Evolutionary conservation across 139 green algal species (phyloP), one percentile per base, ranked within the genome.

Genomic region (Closterium sp.): DNA sequence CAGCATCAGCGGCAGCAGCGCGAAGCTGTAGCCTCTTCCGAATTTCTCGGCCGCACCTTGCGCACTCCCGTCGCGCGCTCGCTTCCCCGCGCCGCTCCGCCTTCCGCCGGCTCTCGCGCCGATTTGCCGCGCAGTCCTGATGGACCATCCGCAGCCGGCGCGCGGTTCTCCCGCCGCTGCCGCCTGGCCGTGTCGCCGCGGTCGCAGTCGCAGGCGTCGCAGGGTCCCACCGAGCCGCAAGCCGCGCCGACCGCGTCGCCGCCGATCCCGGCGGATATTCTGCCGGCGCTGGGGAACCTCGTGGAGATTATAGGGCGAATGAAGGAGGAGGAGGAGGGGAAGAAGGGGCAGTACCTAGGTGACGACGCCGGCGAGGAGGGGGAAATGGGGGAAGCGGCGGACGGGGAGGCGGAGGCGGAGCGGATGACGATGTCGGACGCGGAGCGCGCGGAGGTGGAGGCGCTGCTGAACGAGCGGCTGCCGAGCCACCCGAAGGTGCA

Each of bases 401-500:
- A 13, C 17, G 62, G 62, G 62, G 62, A 79, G 62, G 62, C 17
- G 45, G 45, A 70, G 5, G 9, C 45, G 62, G 62, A 79, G 62
- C 62, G 62, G 62, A 6, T 79, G 62, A 27, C 62, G 62, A 27
- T 79, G 62, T 79, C 62, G 62, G 62, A 79, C 22, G 85, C 85
- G 29, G 30, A 79, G 62, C 17, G 62, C 17, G 62, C 62, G 62
- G 62, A 79, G 62, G 62, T 93, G 38, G 87, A 95, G 13, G 93
- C 94, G 24, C 79, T 97, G 73, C 89, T 97, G 85, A 32, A 94
- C 50, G 17, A 86, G 32, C 17, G 90, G 84, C 95, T 97, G 88
- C 89, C 96, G 86, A 86, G 91, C 87, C 95, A 97, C 91, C 90
- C 94, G 0, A 92, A 97, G 42, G 95, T 99, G 88, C 87, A 96